Base-by-base conservation (phyloP, 78 protist genomes). In the Tieghemostelium lacteum region DNA sequence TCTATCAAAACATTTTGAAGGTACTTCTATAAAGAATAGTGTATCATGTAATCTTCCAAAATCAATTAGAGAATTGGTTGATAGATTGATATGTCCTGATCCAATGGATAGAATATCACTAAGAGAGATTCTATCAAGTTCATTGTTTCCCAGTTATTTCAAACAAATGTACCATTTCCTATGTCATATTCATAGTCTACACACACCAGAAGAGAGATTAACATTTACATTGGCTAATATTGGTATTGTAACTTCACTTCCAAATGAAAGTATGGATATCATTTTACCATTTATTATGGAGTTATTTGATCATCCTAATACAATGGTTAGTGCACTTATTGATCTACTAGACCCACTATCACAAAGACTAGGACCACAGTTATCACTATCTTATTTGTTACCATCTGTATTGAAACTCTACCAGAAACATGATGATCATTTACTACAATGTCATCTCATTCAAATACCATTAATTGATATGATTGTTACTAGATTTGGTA, bases 141-240 rank as follows among this genome's bases (percentile, higher is more conserved):
- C 93, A 20, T 55, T 86, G 1, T 86, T 86, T 31, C 93, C 93
- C 24, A 26, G 31, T 0, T 86, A 86, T 63, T 86, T 86, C 17
- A 75, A 66, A 57, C 86, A 86, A 49, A 75, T 86, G 86, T 86
- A 86, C 22, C 86, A 75, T 69, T 86, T 86, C 83, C 60, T 86
- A 6, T 61, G 76, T 24, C 91, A 83, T 54, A 69, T 40, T 22
- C 91, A 83, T 52, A 69, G 78, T 1, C 49, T 83, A 0, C 28
- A 83, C 24, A 83, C 91, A 2, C 54, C 60, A 10, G 91, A 83
- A 19, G 91, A 83, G 40, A 55, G 62, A 7, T 64, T 83, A 5
- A 69, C 78, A 12, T 83, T 83, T 16, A 83, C 91, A 3, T 45
- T 83, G 91, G 91, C 76, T 1, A 83, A 83, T 24, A 83, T 83